A percentile compares a stretch with the other conserved stretches of the same genome.
Conservation (phyloP, 768 basidiomycete species). For the Zangia roseola region DNA sequence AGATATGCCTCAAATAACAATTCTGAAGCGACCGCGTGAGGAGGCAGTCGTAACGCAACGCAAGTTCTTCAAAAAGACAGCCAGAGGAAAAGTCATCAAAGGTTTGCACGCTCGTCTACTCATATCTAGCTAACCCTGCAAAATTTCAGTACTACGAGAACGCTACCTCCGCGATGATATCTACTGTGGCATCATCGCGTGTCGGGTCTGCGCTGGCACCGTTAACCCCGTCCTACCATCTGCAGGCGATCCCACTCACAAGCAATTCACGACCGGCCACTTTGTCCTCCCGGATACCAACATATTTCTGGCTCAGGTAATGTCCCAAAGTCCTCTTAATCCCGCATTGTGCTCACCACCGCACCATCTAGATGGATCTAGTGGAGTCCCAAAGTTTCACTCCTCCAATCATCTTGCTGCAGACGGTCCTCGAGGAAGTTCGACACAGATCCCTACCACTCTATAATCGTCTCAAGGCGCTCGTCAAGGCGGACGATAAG, state of each 20-base stretch:
- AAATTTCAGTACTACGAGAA: slow-evolving; percentile 88
- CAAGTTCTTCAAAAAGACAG: slow-evolving; percentile 96
- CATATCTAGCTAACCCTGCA: background rate
- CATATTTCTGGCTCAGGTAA: slow-evolving; percentile 82
- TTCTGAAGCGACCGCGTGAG: slow-evolving; percentile 65
- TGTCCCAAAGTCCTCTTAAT: background rate
- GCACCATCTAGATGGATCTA: slow-evolving; percentile 77
- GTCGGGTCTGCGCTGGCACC: slow-evolving; percentile 54
- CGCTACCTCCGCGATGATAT: slow-evolving; percentile 93
- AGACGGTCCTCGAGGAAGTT: slow-evolving; percentile 96
- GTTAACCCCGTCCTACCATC: slow-evolving; percentile 52
- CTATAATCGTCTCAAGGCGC: slow-evolving; percentile 86
- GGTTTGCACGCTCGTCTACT: no score
- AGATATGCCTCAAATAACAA: slow-evolving; percentile 67
- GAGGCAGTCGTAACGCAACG: slow-evolving; percentile 79
- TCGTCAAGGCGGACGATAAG: slow-evolving; percentile 85
- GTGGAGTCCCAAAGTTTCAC: slow-evolving; percentile 75
- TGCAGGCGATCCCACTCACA: slow-evolving; percentile 57
- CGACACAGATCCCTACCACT: slow-evolving; percentile 90
- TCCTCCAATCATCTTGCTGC: slow-evolving; percentile 83
- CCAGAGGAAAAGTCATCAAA: slow-evolving; percentile 90
- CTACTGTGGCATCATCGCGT: slow-evolving; percentile 76
- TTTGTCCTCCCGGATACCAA: slow-evolving; percentile 94
- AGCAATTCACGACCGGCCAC: slow-evolving; percentile 62
- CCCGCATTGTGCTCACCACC: slow-evolving; percentile 1